Evolutionary conservation across 345 rosid species (phyloP).

Genomic region (Boechera retrofracta): DNA sequence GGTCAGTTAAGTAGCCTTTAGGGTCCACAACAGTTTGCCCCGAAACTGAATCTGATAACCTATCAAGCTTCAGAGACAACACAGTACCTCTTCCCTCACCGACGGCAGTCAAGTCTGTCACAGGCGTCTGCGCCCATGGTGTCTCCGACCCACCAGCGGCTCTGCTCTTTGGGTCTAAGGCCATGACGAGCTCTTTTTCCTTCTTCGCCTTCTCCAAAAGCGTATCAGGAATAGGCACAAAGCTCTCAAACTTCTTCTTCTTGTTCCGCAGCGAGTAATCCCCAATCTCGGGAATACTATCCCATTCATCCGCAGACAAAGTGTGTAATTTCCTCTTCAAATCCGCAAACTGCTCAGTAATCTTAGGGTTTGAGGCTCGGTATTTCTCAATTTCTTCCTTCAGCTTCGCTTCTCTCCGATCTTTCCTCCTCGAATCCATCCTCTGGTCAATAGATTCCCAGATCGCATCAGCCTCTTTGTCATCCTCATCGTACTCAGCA

Average conservation of each 20-base stretch:
- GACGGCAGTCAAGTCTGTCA: constrained; percentile 89
- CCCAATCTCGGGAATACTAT: constrained; percentile 89
- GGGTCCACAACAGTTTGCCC: constrained; percentile 96
- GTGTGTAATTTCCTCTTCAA: constrained; percentile 82
- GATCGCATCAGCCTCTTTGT: constrained; percentile 91
- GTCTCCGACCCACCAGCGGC: constrained; percentile 85
- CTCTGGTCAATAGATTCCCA: constrained; percentile 90
- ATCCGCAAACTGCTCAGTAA: constrained; percentile 92
- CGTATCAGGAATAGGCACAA: constrained; percentile 88
- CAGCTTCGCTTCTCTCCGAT: constrained; percentile 79
- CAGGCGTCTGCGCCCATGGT: constrained; percentile 87
- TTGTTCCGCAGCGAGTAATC: constrained; percentile 86
- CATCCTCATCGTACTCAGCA: constrained; percentile 93
- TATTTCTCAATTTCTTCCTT: constrained; percentile 93
- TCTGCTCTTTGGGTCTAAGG: constrained; percentile 88
- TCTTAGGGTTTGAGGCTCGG: constrained; percentile 87
- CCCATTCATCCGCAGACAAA: constrained; percentile 80
- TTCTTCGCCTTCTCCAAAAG: constrained; percentile 93
- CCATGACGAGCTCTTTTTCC: constrained; percentile 93
- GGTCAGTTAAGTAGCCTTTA: constrained; percentile 85
- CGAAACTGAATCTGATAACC: constrained; percentile 82
- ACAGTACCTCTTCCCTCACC: constrained; percentile 98
- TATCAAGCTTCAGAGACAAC: constrained; percentile 84
- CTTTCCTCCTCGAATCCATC: constrained; percentile 93
- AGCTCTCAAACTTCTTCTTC: constrained; percentile 92